Evolutionary conservation across 345 rosid species (phyloP).

Genomic region (Firmiana major): DNA sequence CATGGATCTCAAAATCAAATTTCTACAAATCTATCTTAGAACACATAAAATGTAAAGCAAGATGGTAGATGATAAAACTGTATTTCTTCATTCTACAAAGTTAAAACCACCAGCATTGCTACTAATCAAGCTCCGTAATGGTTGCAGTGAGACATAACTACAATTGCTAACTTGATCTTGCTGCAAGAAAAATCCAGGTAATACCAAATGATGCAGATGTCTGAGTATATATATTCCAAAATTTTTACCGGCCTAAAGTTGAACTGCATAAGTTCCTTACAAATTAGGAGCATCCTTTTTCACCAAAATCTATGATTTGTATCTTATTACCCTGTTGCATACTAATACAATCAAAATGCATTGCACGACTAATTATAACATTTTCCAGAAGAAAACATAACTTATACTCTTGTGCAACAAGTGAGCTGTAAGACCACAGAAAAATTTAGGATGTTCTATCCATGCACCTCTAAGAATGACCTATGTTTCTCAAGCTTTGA

Average conservation of each 20-base stretch:
- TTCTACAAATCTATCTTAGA: not conserved
- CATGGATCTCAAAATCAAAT: not conserved
- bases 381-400: conserved; percentile 7
- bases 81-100: not conserved
- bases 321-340: not conserved
- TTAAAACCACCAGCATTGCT: not conserved
- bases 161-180: not conserved
- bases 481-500: conserved; percentile 1
- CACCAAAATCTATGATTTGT: not conserved
- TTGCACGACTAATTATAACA: not conserved
- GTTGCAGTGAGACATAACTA: not conserved
- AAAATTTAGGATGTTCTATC: not conserved
- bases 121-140: not conserved
- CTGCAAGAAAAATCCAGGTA: not conserved
- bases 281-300: not conserved
- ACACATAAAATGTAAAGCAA: not conserved
- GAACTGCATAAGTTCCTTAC: not conserved
- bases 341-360: not conserved
- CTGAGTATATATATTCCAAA: not conserved
- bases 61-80: not conserved
- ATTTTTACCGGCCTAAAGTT: not conserved
- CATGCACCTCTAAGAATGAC: not conserved
- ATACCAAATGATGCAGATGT: not conserved
- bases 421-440: not conserved
- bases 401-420: not conserved